Evolutionary conservation across 805 yeast genomes (phyloP).

Genomic region (Metschnikowia matae): DNA sequence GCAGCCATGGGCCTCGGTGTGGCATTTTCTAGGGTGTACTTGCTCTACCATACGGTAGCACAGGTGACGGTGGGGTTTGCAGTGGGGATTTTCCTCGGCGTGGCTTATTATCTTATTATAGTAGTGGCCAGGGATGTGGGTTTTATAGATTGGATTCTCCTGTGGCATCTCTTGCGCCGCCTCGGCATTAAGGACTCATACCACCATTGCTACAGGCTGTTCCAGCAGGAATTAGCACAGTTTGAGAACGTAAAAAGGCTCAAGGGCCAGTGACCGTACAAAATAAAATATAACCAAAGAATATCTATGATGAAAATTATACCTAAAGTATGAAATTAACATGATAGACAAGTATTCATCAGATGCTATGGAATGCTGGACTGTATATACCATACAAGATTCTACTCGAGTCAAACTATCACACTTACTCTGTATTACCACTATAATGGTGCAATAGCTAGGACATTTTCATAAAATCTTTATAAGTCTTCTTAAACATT

Average conservation of each 20-base stretch:
- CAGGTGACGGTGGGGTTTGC: conserved; percentile 75
- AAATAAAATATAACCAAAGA: no score
- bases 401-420: no score
- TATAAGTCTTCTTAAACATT: no score
- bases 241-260: not conserved
- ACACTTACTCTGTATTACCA: no score
- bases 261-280: not conserved
- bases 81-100: conserved; percentile 60
- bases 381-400: no score
- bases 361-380: no score
- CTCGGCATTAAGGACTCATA: conserved; percentile 61
- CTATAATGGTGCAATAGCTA: no score
- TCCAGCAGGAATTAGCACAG: conserved; percentile 39
- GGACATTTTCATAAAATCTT: no score
- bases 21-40: conserved; percentile 67
- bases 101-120: conserved; percentile 50
- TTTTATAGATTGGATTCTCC: conserved; percentile 58
- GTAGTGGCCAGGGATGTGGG: conserved; percentile 63
- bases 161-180: conserved; percentile 49
- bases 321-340: no score
- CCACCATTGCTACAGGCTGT: conserved; percentile 43
- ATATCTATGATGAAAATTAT: no score
- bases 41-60: conserved; percentile 66
- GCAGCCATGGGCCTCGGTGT: conserved; percentile 38
- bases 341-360: no score